phyloP scores from a whole-genome alignment of 108 stramenopile species.

The Schizochytrium sp. region DNA sequence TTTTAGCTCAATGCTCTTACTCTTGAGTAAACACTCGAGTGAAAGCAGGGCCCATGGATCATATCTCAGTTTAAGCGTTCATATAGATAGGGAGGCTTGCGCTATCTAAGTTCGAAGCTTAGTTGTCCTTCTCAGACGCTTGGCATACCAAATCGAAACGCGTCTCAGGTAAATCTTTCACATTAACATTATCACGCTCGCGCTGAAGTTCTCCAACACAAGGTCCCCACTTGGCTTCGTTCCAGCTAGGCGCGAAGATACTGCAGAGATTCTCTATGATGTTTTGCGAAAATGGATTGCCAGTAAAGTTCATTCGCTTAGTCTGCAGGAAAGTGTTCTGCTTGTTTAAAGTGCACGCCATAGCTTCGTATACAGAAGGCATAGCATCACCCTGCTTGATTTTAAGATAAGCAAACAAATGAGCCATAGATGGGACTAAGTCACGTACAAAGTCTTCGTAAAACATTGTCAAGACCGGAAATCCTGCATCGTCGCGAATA shows the following conservation, averaged over 20 bases:
- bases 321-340: constrained; percentile 1
- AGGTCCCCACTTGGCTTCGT: constrained; percentile 56
- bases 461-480: constrained; percentile 51
- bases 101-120: background rate
- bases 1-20: too few relatives aligned
- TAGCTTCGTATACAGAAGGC: constrained; percentile 13
- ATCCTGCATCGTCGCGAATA: constrained; percentile 10
- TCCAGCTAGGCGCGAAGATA: constrained; percentile 2
- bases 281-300: background rate
- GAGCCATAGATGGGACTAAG: constrained; percentile 13
- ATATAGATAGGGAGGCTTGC: too few relatives aligned
- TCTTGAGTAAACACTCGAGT: too few relatives aligned
- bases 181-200: constrained; percentile 21
- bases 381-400: background rate
- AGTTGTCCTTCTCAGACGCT: background rate
- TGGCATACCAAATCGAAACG: background rate
- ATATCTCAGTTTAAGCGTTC: too few relatives aligned
- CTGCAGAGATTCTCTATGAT: background rate
- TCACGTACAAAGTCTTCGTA: constrained; percentile 50
- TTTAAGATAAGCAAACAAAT: constrained; percentile 48
- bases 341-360: constrained; percentile 33
- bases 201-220: constrained; percentile 21
- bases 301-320: background rate
- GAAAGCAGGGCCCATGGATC: too few relatives aligned
- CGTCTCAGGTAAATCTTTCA: background rate